Base-by-base conservation (phyloP, 805 yeast genomes). In the Candida nonsorbophila region DNA sequence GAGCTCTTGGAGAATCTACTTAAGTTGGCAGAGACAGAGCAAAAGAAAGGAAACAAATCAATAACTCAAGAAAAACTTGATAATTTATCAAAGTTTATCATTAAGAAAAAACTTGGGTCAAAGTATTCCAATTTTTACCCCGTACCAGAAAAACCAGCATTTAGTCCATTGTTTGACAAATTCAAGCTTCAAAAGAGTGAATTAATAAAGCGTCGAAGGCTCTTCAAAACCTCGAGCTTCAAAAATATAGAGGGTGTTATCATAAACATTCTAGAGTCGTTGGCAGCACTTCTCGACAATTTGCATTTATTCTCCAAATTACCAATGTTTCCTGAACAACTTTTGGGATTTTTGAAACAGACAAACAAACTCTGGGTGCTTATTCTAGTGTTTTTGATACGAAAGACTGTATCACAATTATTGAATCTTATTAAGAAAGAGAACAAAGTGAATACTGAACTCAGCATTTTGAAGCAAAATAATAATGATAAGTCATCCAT, bases 361-460 rank as follows among this genome's bases (percentile, higher is more conserved):
- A 64, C 71, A 32, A 64, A 64, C 40, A 60, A 59, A 37, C 38
- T 64, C 24, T 64, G 71, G 71, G 55, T 64, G 21, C 43, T 64
- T 14, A 56, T 64, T 8, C 43, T 64, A 36, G 42, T 64, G 4
- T 64, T 64, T 27, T 51, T 64, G 42, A 57, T 64, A 13, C 39
- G 69, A 22, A 63, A 63, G 32, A 62, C 69, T 7, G 36, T 60
- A 5, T 57, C 68, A 2, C 71, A 64, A 40, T 53, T 64, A 27
- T 42, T 62, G 9, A 64, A 64, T 36, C 57, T 64, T 13, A 42
- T 55, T n/a, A 45, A 56, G 14, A 61, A 58, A 33, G 66, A 62
- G 30, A 41, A 41, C 5, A 64, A 62, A 40, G 58, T 62, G n/a
- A 47, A 54, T 25, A 38, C 46, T 12, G 71, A 64, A 30, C 44